A percentile compares a stretch with the other conserved stretches of the same genome.
Evolutionary conservation across 2,329 filamentous ascomycete species (phyloP).

Genomic region (Thermothelomyces thermophilus): DNA sequence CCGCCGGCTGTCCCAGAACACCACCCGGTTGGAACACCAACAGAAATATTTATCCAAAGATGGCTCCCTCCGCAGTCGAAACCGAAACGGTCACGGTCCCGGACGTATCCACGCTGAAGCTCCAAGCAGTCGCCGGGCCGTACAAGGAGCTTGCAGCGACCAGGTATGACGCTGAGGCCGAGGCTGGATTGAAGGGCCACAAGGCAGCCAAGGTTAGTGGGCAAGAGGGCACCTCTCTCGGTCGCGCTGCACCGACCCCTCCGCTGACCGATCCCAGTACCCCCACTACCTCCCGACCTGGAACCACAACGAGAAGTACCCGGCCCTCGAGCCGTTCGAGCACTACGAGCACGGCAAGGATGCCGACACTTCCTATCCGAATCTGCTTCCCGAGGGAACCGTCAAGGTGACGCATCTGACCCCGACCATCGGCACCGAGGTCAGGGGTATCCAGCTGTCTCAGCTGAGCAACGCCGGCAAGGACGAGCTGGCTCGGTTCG

Average conservation of each 20-base stretch:
- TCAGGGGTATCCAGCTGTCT: slow-evolving; percentile 61
- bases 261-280: slow-evolving; percentile 35
- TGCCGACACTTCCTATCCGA: slow-evolving; percentile 56
- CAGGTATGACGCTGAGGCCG: slow-evolving; percentile 27
- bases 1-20: background rate
- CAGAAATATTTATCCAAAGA: slow-evolving; percentile 10
- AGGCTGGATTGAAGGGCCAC: slow-evolving; percentile 27
- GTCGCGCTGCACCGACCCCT: too few species aligned
- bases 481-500: slow-evolving; percentile 62
- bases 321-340: slow-evolving; percentile 57
- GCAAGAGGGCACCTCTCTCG: background rate
- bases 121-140: slow-evolving; percentile 32
- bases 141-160: slow-evolving; percentile 29
- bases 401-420: slow-evolving; percentile 53
- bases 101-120: slow-evolving; percentile 23
- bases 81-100: slow-evolving; percentile 25
- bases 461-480: slow-evolving; percentile 56
- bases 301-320: slow-evolving; percentile 52
- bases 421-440: slow-evolving; percentile 60
- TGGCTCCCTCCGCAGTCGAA: slow-evolving; percentile 33
- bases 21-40: background rate
- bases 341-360: slow-evolving; percentile 65
- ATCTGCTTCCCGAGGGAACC: slow-evolving; percentile 49
- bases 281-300: slow-evolving; percentile 61
- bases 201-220: slow-evolving; percentile 25